Evolutionary conservation across 1,284 basidiomycete genomes (phyloP), one percentile per base, ranked within the genome.

Genomic region (Dichomitus squalens): DNA sequence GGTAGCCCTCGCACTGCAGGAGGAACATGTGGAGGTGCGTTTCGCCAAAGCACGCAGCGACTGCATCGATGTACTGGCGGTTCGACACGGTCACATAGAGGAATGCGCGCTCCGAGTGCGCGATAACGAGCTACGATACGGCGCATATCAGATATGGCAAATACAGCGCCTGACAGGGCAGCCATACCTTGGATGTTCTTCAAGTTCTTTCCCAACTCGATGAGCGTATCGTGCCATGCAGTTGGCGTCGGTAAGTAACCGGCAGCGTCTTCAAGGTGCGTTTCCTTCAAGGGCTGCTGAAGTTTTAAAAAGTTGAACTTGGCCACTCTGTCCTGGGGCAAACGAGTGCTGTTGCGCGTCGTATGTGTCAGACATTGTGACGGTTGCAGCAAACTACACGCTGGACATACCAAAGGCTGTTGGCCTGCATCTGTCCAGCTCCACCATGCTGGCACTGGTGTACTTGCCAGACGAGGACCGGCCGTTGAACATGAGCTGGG

Each of bases 271-370:
- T n/a, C n/a, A n/a, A n/a, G 84, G 75, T 99, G 91, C 0, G 97
- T 99, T 73, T 98, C 95, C 41, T 81, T 79, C 20, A 99, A 79
- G 0, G 98, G 82, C 54, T 92, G 83, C 55, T 89, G 84, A 1
- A 95, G 89, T 3, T 80, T 82, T 95, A 99, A 97, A 53, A 85
- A 86, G 3, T 97, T 95, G 67, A 99, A 99, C 67, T 94, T 90
- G 7, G 93, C 88, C 2, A 99, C 97, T 68, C 92, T 92, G 75
- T 99, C 97, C 74, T 99, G 97, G 5, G 97, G 96, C 46, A 99
- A 80, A 79, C 99, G 99, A 1, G 93, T 92, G 69, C 94, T 94
- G 41, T 27, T 18, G 12, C 18, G 20, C 49, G 49, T 20, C 29
- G 12, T 27, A 4, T 25, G 39, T 21, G 21, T 39, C 14, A 53